Evolutionary conservation across 768 basidiomycete genomes (phyloP), one percentile per base, ranked within the genome.

Genomic region (Auricularia sp.): DNA sequence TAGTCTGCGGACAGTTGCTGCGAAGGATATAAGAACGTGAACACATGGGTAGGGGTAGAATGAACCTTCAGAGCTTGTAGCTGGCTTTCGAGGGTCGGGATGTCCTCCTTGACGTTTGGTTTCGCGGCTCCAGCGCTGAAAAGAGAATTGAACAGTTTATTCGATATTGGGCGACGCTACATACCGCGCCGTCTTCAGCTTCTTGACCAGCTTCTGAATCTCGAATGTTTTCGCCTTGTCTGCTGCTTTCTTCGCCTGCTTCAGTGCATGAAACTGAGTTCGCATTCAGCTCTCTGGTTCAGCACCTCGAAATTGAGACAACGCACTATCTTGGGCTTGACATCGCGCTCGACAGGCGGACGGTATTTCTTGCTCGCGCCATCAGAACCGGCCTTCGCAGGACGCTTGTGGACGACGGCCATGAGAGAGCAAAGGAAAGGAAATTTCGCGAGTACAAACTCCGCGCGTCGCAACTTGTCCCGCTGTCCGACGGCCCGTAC

Each of bases 211-310:
- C 72, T 87, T 89, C 73, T 87, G 90, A 0, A 83, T 84, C 76
- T 96, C 93, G 66, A 91, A 90, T 0, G 82, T 76, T 72, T 85
- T 91, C 10, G 88, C 87, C 70, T 88, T 91, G 77, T 92, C 95
- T 35, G 87, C 83, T 3, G 87, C 83, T 69, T 88, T 89, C 67
- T 82, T 81, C 8, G 90, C 81, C 68, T 88, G 87, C 71, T 83
- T 88, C 61, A 88, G 71, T 65, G 83, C 83, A 72, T 90, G 90
- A 69, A 90, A 85, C 93, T 96, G 56, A 12, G 34, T 21, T 10
- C 1, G 53, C 53, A 29, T 54, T 42, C 29, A 29, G 29, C 29
- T 29, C 29, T 29, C 29, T 29, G 2, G 2, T 29, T 29, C 29
- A 29, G 29, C 29, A 29, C 29, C 29, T 29, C 29, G 29, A 29